Evolutionary conservation across 164 flowering plant genomes (phyloP), one percentile per base, ranked within the genome.

Genomic region (Macadamia integrifolia): DNA sequence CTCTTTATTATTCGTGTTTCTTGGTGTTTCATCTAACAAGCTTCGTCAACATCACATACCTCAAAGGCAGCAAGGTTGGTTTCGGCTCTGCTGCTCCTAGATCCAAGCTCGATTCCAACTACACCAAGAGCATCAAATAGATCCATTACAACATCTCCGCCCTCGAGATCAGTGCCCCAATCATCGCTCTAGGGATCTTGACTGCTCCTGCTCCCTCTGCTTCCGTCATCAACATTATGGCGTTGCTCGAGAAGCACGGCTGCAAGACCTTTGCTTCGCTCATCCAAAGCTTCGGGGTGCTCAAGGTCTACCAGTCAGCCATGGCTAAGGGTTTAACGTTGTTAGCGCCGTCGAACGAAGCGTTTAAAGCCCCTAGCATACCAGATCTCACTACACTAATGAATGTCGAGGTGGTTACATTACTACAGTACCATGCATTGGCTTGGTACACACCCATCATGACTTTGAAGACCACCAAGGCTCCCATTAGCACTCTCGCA

Each of bases 331-430:
- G 97, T 0, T 67, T 93, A 64, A 93, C 98, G n/a, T 15, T 93
- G 0, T 91, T 93, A 30, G 98, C 96, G 0, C 97, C 96, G 6
- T 66, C 61, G 49, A 97, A 93, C 63, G 92, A 84, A 69, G 97
- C 97, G 44, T 90, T 91, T 61, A 88, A 88, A 72, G 85, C 78
- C 1, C 60, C 42, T 3, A 87, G 76, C 11, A 71, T 76, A 5
- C 93, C 98, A 8, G 94, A 93, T 81, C 80, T 91, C 70, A 75
- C 66, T 58, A 85, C 80, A 74, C 81, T 91, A 63, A 74, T 78
- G 44, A 86, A 76, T 28, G 96, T 91, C 5, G 96, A 89, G 62
- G 49, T 80, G 1, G 96, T 87, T 6, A 70, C 90, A 52, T 74
- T 93, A 31, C 76, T 93, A 5, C 23, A 23, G 23, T 23, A 23